Percentiles rank a stretch among this genome's conserved stretches.
Evolutionary conservation across 2,329 filamentous ascomycete species (phyloP).

Genomic region (Nigrograna mackinnonii): DNA sequence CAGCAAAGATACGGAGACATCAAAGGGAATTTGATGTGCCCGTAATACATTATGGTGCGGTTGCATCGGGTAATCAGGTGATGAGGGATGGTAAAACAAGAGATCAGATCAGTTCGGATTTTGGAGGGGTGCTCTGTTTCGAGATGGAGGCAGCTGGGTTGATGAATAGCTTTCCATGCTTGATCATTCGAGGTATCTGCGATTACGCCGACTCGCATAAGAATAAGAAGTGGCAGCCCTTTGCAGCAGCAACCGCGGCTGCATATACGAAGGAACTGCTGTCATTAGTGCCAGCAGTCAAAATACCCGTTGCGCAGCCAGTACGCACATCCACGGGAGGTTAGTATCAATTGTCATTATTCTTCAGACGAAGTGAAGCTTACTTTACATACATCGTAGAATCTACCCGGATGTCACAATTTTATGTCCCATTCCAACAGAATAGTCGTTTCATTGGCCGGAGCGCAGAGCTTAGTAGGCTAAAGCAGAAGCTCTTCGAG

Average conservation of each 20-base stretch:
- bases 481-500: conserved; percentile 25
- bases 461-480: conserved; percentile 20
- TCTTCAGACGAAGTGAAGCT: too few relatives aligned
- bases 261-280: conserved; percentile 3
- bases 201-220: conserved; percentile 8
- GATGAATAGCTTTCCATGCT: neutral
- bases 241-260: conserved; percentile 1
- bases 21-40: neutral
- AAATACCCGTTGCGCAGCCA: neutral
- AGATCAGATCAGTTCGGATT: neutral
- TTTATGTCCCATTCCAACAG: conserved; percentile 21
- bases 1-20: neutral
- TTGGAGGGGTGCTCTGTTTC: conserved; percentile 1
- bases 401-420: too few relatives aligned
- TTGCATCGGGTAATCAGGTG: conserved; percentile 2
- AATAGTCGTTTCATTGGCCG: conserved; percentile 31
- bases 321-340: too few relatives aligned
- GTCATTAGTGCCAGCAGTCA: neutral
- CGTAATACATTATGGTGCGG: neutral
- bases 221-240: conserved; percentile 1
- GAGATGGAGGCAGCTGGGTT: conserved; percentile 6
- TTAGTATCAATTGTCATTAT: too few relatives aligned
- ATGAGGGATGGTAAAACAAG: conserved; percentile 1
- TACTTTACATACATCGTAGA: too few relatives aligned
- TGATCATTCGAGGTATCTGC: conserved; percentile 7